Conservation (phyloP, 73 alveolate species). For the Tetrahymena thermophila region DNA sequence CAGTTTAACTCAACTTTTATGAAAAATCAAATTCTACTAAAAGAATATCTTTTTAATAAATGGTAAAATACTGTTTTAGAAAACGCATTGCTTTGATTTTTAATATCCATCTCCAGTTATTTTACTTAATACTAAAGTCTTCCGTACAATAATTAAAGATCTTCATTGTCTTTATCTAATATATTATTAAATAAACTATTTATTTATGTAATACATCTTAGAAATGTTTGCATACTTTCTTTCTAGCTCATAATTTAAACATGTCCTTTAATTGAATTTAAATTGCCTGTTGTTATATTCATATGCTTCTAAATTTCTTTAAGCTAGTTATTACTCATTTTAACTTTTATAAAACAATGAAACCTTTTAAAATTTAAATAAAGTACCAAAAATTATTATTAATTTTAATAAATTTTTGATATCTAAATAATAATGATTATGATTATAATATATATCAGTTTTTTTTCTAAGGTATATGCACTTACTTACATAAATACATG, state of each 20-base stretch:
- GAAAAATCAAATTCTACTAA: neutral
- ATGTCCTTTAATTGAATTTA: neutral
- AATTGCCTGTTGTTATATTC: neutral
- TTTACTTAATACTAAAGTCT: neutral
- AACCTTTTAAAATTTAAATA: neutral
- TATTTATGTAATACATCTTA: neutral
- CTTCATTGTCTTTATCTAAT: neutral
- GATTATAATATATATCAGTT: neutral
- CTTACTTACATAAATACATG: neutral
- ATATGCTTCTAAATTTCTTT: neutral
- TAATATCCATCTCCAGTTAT: neutral
- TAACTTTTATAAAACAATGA: neutral
- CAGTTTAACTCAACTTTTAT: neutral
- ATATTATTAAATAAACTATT: neutral
- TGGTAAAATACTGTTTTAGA: neutral
- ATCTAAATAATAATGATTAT: neutral
- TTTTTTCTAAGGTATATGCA: neutral
- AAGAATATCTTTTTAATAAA: neutral
- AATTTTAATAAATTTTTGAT: neutral
- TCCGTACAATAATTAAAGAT: neutral
- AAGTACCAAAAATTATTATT: neutral
- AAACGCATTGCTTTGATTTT: neutral
- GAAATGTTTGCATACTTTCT: neutral
- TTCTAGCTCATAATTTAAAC: neutral
- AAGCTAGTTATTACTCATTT: neutral